Percentiles rank a stretch among this genome's conserved stretches.
Evolutionary conservation across 495 filamentous ascomycete genomes (phyloP).

Genomic region (Staphylotrichum longicolle): DNA sequence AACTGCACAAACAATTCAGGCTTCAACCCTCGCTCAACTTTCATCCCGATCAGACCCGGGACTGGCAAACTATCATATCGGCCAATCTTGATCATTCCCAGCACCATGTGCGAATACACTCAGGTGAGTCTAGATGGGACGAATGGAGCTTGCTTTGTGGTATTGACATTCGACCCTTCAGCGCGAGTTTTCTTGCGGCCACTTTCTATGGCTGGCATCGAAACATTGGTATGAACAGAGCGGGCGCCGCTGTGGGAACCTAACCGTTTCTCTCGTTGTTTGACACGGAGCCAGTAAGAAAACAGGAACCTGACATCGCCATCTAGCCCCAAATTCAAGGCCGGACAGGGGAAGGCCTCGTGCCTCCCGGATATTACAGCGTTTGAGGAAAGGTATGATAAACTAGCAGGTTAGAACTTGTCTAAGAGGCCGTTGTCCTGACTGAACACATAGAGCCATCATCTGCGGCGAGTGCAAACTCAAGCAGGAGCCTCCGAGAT

Average conservation of each 20-base stretch:
- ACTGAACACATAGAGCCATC: not conserved
- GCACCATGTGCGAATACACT: slow-evolving; percentile 9
- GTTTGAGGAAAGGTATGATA: slow-evolving; percentile 22
- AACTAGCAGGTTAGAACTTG: too few species aligned
- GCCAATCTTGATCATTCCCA: not conserved
- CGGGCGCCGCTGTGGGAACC: too few species aligned
- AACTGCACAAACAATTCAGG: too few species aligned
- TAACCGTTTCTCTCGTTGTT: not conserved
- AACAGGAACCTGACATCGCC: not conserved
- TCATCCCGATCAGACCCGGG: too few species aligned
- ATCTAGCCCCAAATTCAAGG: slow-evolving; percentile 7
- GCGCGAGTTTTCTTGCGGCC: slow-evolving; percentile 22
- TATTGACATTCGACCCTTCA: not conserved
- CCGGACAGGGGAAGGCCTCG: not conserved
- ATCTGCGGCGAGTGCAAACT: slow-evolving; percentile 13
- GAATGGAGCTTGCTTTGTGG: not conserved
- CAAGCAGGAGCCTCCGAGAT: not conserved
- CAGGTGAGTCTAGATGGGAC: slow-evolving; percentile 6
- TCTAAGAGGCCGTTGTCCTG: too few species aligned
- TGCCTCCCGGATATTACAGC: slow-evolving; percentile 16
- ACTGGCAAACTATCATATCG: not conserved
- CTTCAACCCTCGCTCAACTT: too few species aligned
- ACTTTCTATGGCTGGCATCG: slow-evolving; percentile 20
- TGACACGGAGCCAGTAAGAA: too few species aligned
- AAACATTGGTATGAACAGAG: slow-evolving; percentile 16